Evolutionary conservation across 2,329 filamentous ascomycete species (phyloP), one percentile per base, ranked within the genome.

Genomic region (Paecilomyces dactylethromorphus): DNA sequence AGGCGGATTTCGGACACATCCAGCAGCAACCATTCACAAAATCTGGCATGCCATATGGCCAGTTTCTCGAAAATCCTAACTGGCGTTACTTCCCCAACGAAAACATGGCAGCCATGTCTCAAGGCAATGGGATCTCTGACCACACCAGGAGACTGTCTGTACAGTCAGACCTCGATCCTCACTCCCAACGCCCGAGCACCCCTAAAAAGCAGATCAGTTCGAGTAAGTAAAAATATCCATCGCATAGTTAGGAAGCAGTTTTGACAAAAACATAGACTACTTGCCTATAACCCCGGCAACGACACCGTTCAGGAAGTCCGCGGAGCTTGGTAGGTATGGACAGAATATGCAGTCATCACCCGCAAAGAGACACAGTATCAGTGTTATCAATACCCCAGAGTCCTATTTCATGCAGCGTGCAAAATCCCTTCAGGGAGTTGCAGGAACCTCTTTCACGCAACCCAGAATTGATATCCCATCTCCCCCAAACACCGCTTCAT

Each of bases 241-340:
- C 2, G 22, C 21, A 56, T 49, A 18, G 7, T 26, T 32, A 12
- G n/a, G 31, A 53, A n/a, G 35, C 13, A 53, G 11, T 39, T 35
- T 67, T 72, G 56, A 76, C 63, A 21, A 13, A 24, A 29, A 7
- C 32, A 50, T 59, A 87, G 86, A 78, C 64, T 87, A 85, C 66
- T 84, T 84, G 63, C 87, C 87, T 59, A 82, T 87, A 53, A 90
- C 88, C 29, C 87, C 88, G 56, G 83, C 82, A 66, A 84, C 85
- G 56, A 89, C 86, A 21, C 87, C 87, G 13, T 73, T 76, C 66
- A 76, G 73, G 65, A 69, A 71, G 64, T 70, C 73, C 56, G 69
- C 71, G 61, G 71, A 73, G 60, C 65, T 72, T 60, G 66, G 69
- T 58, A 71, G 72, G 52, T 73, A 76, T 57, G 70, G 70, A 62